phyloP scores from a whole-genome alignment of 176 grass and related monocot species.

The Oryza glumipatula region DNA sequence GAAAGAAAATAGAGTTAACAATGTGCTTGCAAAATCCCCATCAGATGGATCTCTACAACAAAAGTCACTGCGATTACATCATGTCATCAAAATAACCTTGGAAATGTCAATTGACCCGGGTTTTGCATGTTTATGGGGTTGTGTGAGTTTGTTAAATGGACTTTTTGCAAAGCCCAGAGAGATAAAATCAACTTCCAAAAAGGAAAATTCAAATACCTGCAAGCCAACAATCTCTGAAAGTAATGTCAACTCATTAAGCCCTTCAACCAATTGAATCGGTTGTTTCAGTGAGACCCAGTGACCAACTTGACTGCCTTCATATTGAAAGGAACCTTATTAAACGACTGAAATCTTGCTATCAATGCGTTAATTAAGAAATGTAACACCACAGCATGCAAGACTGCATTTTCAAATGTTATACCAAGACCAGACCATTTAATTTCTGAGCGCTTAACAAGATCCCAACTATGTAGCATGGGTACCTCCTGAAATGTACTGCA shows the following conservation, averaged over 20 bases:
- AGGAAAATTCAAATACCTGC: slow-evolving; percentile 63
- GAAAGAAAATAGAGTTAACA: not conserved
- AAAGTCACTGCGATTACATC: not conserved
- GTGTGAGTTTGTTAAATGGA: not conserved
- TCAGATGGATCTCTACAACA: not conserved
- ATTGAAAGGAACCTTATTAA: slow-evolving; percentile 35
- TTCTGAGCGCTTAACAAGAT: not conserved
- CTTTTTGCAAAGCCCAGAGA: not conserved
- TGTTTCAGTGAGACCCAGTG: slow-evolving; percentile 82
- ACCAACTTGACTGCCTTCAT: slow-evolving; percentile 85
- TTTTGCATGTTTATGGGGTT: not conserved
- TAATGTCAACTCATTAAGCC: slow-evolving; percentile 78
- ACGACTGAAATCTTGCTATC: slow-evolving; percentile 8
- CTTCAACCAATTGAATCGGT: slow-evolving; percentile 63
- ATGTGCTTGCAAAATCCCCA: not conserved
- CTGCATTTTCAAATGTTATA: not conserved
- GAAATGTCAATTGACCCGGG: not conserved
- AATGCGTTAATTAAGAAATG: not conserved
- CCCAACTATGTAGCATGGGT: not conserved
- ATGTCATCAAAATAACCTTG: not conserved
- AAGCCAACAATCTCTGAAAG: slow-evolving; percentile 86
- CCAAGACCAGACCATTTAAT: not conserved
- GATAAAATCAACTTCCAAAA: not conserved
- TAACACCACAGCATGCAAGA: not conserved
- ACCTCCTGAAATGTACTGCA: not conserved